Evolutionary conservation across 164 flowering plant species (phyloP), one percentile per base, ranked within the genome.

Genomic region (Kalanchoe fedtschenkoi): DNA sequence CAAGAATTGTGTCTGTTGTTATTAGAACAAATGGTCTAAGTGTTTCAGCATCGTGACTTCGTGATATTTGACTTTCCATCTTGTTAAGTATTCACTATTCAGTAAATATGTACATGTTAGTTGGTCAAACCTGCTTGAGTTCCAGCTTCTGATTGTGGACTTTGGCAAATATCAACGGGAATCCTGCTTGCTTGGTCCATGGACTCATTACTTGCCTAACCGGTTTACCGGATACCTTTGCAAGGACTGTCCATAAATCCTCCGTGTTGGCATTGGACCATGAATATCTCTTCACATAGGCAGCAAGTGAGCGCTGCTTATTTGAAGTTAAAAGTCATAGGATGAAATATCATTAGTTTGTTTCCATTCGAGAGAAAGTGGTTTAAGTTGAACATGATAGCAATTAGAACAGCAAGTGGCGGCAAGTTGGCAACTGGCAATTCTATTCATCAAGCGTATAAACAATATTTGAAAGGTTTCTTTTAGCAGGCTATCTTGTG

Each of bases 111-210:
- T 0, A 34, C 0, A 41, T 38, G 29, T 38, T 17, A 2, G 34
- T 13, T 26, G 22, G n/a, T n/a, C n/a, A n/a, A 41, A 93, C 99
- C 99, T 93, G 99, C 65, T 91, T 91, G 69, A 90, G 82, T 71
- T 78, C 89, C 83, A 93, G 70, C 22, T 63, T 82, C 43, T 83
- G 68, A 65, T 77, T 87, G 51, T 78, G 74, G 62, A 79, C 15
- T 73, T 78, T 82, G 47, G 81, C 95, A 34, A 80, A 79, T 55
- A 93, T 79, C 64, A 93, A 96, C 21, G 99, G 99, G 66, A 90
- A 93, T 26, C 99, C 99, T 69, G 80, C 68, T 68, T 95, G 97
- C 77, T 87, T 86, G 58, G 97, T 95, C 99, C 99, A 95, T 53
- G 96, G 74, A 73, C 74, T 76, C 99, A 95, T 95, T 38, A 95